Percentiles rank a stretch among this genome's conserved stretches.
Conservation (phyloP, 2,329 filamentous ascomycete species). For the Penicillium vulpinum region DNA sequence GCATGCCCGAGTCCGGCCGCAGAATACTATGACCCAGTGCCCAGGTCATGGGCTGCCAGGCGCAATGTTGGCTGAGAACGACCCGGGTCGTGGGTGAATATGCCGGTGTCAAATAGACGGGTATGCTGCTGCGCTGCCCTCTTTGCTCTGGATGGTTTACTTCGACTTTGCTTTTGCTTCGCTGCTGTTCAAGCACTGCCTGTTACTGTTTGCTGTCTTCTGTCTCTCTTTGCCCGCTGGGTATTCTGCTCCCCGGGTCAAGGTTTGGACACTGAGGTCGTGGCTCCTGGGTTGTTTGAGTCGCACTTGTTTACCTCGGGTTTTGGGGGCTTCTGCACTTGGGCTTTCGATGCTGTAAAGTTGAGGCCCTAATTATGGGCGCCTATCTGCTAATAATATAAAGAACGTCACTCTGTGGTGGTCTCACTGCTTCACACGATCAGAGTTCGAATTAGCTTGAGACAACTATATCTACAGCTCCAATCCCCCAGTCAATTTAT, state of each 20-base stretch:
- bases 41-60: neutral
- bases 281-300: neutral
- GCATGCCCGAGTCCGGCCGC: neutral
- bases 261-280: neutral
- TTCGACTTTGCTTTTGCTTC: neutral
- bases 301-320: neutral
- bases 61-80: neutral
- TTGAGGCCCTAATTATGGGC: neutral
- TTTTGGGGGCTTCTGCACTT: neutral
- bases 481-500: neutral
- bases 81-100: constrained; percentile 7
- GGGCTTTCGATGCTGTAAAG: neutral
- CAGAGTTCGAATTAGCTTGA: neutral
- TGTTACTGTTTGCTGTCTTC: neutral
- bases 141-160: neutral
- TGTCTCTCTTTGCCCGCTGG: neutral
- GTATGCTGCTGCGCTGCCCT: neutral
- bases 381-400: neutral
- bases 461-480: neutral
- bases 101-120: neutral
- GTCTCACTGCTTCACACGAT: neutral
- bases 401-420: no score
- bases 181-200: neutral
- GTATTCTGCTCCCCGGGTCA: neutral
- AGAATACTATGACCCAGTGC: neutral